These are phyloP conservation scores for Bothia castanella DNA, from an alignment of 1,284 basidiomycete genomes.

Conservation along the genomic window DNA sequence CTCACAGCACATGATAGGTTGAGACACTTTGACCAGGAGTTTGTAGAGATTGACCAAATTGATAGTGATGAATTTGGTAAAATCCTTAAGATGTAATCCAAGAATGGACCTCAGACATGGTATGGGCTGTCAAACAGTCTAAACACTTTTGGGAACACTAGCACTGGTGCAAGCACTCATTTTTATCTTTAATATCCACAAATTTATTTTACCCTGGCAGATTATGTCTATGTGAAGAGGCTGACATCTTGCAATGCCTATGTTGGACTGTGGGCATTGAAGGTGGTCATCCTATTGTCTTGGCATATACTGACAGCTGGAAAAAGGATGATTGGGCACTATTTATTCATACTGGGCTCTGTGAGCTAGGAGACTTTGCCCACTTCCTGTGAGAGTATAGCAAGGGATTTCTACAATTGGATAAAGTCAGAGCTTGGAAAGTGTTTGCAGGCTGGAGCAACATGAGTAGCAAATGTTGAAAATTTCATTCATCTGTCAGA, in stretches of 20 bases:
- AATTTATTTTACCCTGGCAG: conserved; percentile 39
- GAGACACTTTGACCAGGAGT: conserved; percentile 73
- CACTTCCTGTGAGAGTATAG: conserved; percentile 95
- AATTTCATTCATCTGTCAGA: conserved; percentile 13
- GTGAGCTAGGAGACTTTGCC: conserved; percentile 87
- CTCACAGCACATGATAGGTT: conserved; percentile 30
- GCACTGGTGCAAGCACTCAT: conserved; percentile 62
- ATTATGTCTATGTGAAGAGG: conserved; percentile 89
- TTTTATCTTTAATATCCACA: conserved; percentile 12
- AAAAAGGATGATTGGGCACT: conserved; percentile 90
- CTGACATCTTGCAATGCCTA: conserved; percentile 86
- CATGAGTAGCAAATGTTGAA: conserved; percentile 47
- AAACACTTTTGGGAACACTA: conserved; percentile 89
- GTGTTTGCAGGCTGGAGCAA: conserved; percentile 87
- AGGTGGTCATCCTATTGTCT: conserved; percentile 65
- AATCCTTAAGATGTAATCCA: conserved; percentile 85
- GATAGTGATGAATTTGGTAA: conserved; percentile 95
- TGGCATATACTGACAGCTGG: conserved; percentile 95
- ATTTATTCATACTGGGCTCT: conserved; percentile 94
- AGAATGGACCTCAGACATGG: conserved; percentile 48
- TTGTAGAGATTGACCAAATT: conserved; percentile 77
- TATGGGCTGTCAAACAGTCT: conserved; percentile 93
- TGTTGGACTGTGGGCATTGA: conserved; percentile 42
- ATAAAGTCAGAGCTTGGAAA: conserved; percentile 97
- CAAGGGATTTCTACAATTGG: conserved; percentile 75